A percentile compares a stretch with the other conserved stretches of the same genome.
These are phyloP conservation scores for Isabelozyma rhagii DNA, from an alignment of 805 yeast species.

Conservation along the genomic window DNA sequence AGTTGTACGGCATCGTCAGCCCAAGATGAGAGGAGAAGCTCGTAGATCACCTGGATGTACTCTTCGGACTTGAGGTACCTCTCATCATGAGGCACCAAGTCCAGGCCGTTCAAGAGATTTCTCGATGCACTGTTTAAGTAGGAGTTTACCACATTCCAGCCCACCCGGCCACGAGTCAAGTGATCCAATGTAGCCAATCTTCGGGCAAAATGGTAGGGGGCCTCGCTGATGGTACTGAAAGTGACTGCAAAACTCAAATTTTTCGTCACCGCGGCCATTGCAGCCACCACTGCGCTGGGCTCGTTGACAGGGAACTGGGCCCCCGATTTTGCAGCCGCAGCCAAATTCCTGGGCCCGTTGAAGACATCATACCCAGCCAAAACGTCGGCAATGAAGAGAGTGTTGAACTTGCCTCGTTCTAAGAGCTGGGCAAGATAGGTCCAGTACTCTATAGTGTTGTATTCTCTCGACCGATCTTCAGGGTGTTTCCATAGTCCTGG, in stretches of 20 bases:
- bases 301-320: slow-evolving; percentile 38
- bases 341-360: slow-evolving; percentile 36
- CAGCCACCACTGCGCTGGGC: slow-evolving; percentile 35
- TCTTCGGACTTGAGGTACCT: slow-evolving; percentile 41
- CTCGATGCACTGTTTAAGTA: slow-evolving; percentile 42
- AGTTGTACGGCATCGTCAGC: slow-evolving; percentile 38
- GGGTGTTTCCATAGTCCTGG: slow-evolving; percentile 36
- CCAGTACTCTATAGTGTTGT: slow-evolving; percentile 28
- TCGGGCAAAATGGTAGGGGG: slow-evolving; percentile 41
- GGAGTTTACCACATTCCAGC: slow-evolving; percentile 48
- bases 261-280: slow-evolving; percentile 43
- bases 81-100: slow-evolving; percentile 36
- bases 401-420: slow-evolving; percentile 38
- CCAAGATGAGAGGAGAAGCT: slow-evolving; percentile 42
- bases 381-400: slow-evolving; percentile 39
- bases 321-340: slow-evolving; percentile 30
- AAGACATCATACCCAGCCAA: slow-evolving; percentile 40
- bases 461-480: slow-evolving; percentile 23
- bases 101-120: slow-evolving; percentile 33
- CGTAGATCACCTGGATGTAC: slow-evolving; percentile 36
- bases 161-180: slow-evolving; percentile 40
- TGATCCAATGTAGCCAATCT: slow-evolving; percentile 44
- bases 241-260: slow-evolving; percentile 40
- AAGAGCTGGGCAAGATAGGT: slow-evolving; percentile 33
- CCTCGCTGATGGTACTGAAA: slow-evolving; percentile 41